phyloP scores from a whole-genome alignment of 2,329 filamentous ascomycete genomes.

The Sporothrix curviconia region DNA sequence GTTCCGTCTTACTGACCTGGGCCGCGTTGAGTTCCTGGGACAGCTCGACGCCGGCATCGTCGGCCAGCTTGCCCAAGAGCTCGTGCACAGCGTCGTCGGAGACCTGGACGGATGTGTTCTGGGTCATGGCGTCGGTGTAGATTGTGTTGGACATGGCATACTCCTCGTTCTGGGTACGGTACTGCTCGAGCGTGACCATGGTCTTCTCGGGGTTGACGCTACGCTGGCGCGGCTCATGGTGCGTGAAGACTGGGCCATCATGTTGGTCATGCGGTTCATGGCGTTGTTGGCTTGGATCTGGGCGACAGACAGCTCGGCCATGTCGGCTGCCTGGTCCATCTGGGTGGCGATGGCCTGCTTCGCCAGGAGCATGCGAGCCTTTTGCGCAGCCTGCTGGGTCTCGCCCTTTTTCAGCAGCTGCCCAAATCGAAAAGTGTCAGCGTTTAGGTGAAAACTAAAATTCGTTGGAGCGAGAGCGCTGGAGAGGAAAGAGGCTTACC shows the following conservation, averaged over 20 bases:
- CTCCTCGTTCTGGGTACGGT: slow-evolving; percentile 57
- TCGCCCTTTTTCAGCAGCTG: slow-evolving; percentile 55
- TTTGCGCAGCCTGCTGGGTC: slow-evolving; percentile 56
- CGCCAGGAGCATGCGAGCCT: slow-evolving; percentile 55
- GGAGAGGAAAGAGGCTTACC: slow-evolving; percentile 22
- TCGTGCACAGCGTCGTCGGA: slow-evolving; percentile 81
- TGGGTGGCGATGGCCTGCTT: slow-evolving; percentile 57
- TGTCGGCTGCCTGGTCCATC: slow-evolving; percentile 59
- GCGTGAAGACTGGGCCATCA: slow-evolving; percentile 54
- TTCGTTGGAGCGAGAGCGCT: background rate
- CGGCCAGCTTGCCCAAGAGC: slow-evolving; percentile 75
- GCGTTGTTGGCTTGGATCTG: slow-evolving; percentile 60
- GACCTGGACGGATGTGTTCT: slow-evolving; percentile 66
- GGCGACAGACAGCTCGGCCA: slow-evolving; percentile 53
- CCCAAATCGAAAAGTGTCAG: background rate
- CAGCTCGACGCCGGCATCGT: slow-evolving; percentile 80
- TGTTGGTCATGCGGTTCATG: slow-evolving; percentile 59
- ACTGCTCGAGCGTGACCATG: slow-evolving; percentile 54
- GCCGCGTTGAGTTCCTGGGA: slow-evolving; percentile 63
- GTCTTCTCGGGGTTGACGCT: slow-evolving; percentile 56
- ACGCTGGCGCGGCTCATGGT: slow-evolving; percentile 54
- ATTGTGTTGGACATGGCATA: slow-evolving; percentile 62
- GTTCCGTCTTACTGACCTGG: slow-evolving; percentile 51
- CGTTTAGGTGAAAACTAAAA: no score
- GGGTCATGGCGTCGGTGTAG: slow-evolving; percentile 79